These are phyloP conservation scores for Talaromyces rugulosus DNA, from an alignment of 2,329 filamentous ascomycete genomes.

Conservation along the genomic window DNA sequence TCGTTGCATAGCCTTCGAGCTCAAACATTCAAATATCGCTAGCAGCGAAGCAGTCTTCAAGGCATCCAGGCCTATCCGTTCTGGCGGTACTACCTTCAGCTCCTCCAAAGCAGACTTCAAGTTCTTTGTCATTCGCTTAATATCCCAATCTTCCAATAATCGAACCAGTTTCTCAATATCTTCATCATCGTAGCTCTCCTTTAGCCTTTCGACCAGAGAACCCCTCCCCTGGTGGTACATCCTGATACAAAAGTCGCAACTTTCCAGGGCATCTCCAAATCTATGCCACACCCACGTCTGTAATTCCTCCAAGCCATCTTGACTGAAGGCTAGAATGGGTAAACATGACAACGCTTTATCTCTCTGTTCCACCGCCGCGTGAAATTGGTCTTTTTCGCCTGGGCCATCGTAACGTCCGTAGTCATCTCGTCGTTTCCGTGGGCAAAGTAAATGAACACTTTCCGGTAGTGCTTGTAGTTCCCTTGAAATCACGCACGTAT, in stretches of 20 bases:
- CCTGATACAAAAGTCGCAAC: conserved; percentile 66
- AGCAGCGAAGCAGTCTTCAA: conserved; percentile 62
- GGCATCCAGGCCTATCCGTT: conserved; percentile 47
- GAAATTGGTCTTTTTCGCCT: conserved; percentile 47
- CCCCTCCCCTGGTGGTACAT: conserved; percentile 70
- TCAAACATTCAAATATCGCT: conserved; percentile 82
- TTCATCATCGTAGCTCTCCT: conserved; percentile 50
- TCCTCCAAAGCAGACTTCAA: conserved; percentile 54
- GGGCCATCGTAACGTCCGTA: conserved; percentile 59
- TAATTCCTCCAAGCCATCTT: conserved; percentile 57
- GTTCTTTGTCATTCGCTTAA: conserved; percentile 58
- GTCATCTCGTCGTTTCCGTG: conserved; percentile 61
- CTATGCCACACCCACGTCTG: conserved; percentile 56
- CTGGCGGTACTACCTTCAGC: conserved; percentile 48
- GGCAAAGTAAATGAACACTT: conserved; percentile 63
- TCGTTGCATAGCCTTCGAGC: conserved; percentile 71
- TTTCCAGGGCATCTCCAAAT: conserved; percentile 56
- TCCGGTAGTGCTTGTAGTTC: conserved; percentile 42
- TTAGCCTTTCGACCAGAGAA: conserved; percentile 58
- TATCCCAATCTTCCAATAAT: conserved; percentile 58
- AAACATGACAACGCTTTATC: conserved; percentile 64
- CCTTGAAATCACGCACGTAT: conserved; percentile 18
- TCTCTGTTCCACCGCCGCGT: conserved; percentile 53
- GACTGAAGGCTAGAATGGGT: conserved; percentile 63
- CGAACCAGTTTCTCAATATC: conserved; percentile 50